Conservation (phyloP, 2,329 filamentous ascomycete species). For the Reticulascus tulasneorum region DNA sequence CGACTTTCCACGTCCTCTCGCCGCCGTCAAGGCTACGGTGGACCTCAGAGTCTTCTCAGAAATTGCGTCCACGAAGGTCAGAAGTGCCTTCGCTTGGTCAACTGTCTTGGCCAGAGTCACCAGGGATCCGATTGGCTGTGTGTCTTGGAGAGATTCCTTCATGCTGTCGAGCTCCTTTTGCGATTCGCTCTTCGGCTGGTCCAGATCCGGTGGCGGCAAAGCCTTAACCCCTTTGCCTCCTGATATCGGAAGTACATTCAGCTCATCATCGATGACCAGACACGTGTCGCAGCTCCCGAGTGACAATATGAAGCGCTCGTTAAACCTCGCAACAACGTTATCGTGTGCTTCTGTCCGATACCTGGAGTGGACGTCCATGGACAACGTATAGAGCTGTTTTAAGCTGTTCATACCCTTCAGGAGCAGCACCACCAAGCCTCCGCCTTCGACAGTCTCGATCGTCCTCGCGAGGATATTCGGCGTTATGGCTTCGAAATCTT, state of each 20-base stretch:
- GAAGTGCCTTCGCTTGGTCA: slow-evolving; percentile 93
- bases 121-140: slow-evolving; percentile 79
- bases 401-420: slow-evolving; percentile 95
- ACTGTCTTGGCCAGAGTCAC: slow-evolving; percentile 83
- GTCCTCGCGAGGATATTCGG: slow-evolving; percentile 94
- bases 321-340: slow-evolving; percentile 93
- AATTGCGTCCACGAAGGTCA: slow-evolving; percentile 95
- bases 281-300: slow-evolving; percentile 93
- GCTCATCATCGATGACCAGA: slow-evolving; percentile 92
- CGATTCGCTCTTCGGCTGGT: slow-evolving; percentile 67
- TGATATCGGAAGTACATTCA: slow-evolving; percentile 95
- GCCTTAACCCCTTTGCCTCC: slow-evolving; percentile 86
- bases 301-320: slow-evolving; percentile 94
- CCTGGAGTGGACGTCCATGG: slow-evolving; percentile 96
- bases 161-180: slow-evolving; percentile 77
- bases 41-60: slow-evolving; percentile 91
- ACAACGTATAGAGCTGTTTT: slow-evolving; percentile 93
- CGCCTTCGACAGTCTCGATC: slow-evolving; percentile 96
- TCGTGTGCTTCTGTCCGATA: slow-evolving; percentile 95
- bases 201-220: slow-evolving; percentile 70
- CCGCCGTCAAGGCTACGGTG: slow-evolving; percentile 90
- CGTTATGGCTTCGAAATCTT: slow-evolving; percentile 96
- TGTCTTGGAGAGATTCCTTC: slow-evolving; percentile 82
- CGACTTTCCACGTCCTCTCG: slow-evolving; percentile 93
- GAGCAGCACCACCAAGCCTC: slow-evolving; percentile 83